These are phyloP conservation scores for Pichia cabralensis DNA, from an alignment of 805 yeast species.

Conservation along the genomic window DNA sequence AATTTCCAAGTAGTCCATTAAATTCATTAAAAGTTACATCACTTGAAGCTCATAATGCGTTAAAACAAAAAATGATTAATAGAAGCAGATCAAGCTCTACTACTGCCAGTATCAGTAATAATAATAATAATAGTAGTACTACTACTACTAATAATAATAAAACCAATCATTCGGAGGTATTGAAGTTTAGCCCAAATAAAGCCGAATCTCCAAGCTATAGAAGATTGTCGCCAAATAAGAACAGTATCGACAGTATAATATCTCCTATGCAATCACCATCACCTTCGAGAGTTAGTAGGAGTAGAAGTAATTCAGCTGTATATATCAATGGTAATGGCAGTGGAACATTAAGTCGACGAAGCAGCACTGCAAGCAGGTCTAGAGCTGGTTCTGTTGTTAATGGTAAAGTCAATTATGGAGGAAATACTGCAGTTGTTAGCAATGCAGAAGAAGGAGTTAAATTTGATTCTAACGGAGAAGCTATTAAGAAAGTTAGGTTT, in stretches of 20 bases:
- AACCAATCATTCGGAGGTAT: no score
- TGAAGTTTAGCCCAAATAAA: no score
- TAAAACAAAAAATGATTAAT: slow-evolving; percentile 9
- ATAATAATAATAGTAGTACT: slow-evolving; percentile 12
- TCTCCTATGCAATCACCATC: slow-evolving; percentile 10
- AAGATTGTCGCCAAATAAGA: background rate
- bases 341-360: slow-evolving; percentile 8
- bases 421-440: slow-evolving; percentile 17
- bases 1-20: slow-evolving; percentile 22
- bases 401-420: no score
- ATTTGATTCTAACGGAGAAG: no score
- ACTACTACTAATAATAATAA: slow-evolving; percentile 7
- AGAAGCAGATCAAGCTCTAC: slow-evolving; percentile 24
- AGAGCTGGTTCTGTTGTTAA: slow-evolving; percentile 3
- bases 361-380: slow-evolving; percentile 9
- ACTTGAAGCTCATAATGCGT: slow-evolving; percentile 12
- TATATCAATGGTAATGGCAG: no score
- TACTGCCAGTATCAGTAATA: no score
- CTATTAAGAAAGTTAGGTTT: slow-evolving; percentile 39
- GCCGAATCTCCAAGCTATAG: no score
- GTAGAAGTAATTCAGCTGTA: slow-evolving; percentile 14
- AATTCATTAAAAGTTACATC: slow-evolving; percentile 21
- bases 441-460: background rate
- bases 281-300: slow-evolving; percentile 11
- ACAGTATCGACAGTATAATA: slow-evolving; percentile 1